phyloP scores from a whole-genome alignment of 225 moss, liverwort and hornwort species.

The Pseudisothecium myosuroides region DNA sequence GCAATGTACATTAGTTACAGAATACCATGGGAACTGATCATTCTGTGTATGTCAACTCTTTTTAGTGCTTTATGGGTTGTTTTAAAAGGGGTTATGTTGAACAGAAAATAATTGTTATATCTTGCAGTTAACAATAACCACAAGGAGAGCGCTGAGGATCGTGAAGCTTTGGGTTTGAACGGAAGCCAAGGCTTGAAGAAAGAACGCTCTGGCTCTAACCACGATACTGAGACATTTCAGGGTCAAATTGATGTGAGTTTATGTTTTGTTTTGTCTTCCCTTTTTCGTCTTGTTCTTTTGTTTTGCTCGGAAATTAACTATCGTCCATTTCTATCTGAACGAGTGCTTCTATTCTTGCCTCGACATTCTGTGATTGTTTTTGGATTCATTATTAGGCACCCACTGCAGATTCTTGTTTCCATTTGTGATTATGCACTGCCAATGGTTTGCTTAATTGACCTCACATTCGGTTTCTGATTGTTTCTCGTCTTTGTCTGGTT shows the following conservation, averaged over 20 bases:
- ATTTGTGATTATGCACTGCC: background rate
- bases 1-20: background rate
- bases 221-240: slow-evolving; percentile 24
- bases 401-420: background rate
- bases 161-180: slow-evolving; percentile 45
- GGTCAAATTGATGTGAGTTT: slow-evolving; percentile 32
- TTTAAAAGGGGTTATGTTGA: background rate
- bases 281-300: background rate
- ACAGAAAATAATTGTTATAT: background rate
- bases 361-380: background rate
- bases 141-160: slow-evolving; percentile 48
- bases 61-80: background rate
- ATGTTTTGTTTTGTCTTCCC: background rate
- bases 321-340: background rate
- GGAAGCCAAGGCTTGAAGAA: slow-evolving; percentile 17
- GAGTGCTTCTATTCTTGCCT: background rate
- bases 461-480: background rate
- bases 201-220: slow-evolving; percentile 8
- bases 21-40: background rate
- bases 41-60: background rate
- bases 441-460: background rate
- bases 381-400: background rate
- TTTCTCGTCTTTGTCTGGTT: background rate
- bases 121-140: slow-evolving; percentile 22
- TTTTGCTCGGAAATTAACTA: background rate